Evolutionary conservation across 1,284 basidiomycete species (phyloP).

Genomic region (Sporisorium exsertum): DNA sequence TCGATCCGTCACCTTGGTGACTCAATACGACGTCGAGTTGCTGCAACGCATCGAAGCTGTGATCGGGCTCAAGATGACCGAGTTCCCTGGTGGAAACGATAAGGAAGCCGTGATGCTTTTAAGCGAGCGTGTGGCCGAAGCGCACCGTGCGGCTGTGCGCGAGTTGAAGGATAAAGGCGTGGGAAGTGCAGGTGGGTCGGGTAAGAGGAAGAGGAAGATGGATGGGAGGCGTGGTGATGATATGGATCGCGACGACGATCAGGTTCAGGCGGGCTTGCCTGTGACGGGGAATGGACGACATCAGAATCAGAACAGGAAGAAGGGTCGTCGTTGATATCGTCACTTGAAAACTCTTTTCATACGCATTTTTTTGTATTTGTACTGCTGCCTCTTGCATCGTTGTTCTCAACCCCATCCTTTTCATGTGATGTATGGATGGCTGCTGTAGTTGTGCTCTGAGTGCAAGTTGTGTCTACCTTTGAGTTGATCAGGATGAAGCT

Average conservation of each 20-base stretch:
- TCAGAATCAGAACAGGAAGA: slow-evolving; percentile 36
- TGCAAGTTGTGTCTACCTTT: not conserved
- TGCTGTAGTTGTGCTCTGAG: not conserved
- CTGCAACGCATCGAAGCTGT: slow-evolving; percentile 86
- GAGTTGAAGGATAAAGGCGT: slow-evolving; percentile 72
- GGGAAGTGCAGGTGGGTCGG: slow-evolving; percentile 59
- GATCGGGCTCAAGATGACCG: slow-evolving; percentile 89
- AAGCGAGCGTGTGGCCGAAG: slow-evolving; percentile 90
- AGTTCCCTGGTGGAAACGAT: slow-evolving; percentile 82
- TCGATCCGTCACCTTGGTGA: slow-evolving; percentile 94
- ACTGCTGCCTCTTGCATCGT: not conserved
- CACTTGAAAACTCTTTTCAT: not conserved
- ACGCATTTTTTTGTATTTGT: slow-evolving; percentile 14
- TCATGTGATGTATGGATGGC: not conserved
- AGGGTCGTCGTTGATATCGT: slow-evolving; percentile 33
- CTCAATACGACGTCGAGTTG: slow-evolving; percentile 98
- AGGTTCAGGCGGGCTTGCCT: slow-evolving; percentile 53
- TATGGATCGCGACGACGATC: slow-evolving; percentile 68
- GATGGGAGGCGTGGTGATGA: slow-evolving; percentile 53
- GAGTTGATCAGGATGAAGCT: not conserved
- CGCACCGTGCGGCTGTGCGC: slow-evolving; percentile 81
- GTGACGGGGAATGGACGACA: slow-evolving; percentile 31
- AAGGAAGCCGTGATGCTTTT: slow-evolving; percentile 89
- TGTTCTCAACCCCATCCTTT: not conserved
- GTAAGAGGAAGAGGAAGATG: slow-evolving; percentile 60